These are phyloP conservation scores for Backusella morwellensis DNA, from an alignment of 192 early-diverging fungal species.

Conservation along the genomic window DNA sequence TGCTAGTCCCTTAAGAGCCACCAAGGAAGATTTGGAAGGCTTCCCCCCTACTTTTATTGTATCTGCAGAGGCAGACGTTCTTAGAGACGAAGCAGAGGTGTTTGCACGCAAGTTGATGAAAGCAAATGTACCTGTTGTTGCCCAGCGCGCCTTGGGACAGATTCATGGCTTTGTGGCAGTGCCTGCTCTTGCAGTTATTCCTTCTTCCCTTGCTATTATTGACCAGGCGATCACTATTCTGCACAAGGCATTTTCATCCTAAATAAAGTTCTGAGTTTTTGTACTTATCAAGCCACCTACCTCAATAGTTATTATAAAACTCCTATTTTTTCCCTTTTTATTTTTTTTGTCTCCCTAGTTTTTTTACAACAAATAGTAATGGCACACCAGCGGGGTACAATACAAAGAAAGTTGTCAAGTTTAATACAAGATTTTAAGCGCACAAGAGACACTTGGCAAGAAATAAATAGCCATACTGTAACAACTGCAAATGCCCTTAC, in stretches of 20 bases:
- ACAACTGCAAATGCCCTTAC: constrained; percentile 21
- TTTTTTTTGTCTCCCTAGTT: background rate
- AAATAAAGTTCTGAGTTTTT: background rate
- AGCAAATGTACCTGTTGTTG: constrained; percentile 19
- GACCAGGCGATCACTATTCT: background rate
- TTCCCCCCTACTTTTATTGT: constrained; percentile 19
- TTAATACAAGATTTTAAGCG: constrained; percentile 28
- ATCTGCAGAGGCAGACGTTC: constrained; percentile 25
- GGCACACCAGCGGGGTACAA: constrained; percentile 19
- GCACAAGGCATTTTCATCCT: background rate
- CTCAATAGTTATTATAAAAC: background rate
- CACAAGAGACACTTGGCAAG: constrained; percentile 27
- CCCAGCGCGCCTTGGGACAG: constrained; percentile 20
- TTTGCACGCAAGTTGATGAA: constrained; percentile 14
- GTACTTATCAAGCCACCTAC: background rate
- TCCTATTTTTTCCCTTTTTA: background rate
- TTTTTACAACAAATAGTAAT: background rate
- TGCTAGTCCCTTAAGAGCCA: background rate
- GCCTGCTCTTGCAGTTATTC: background rate
- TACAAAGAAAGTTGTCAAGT: constrained; percentile 28
- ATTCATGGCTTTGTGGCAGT: constrained; percentile 17
- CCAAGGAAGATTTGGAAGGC: background rate
- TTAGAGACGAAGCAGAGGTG: constrained; percentile 25
- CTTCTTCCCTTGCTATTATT: background rate
- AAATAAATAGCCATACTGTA: constrained; percentile 28